A percentile compares a stretch with the other conserved stretches of the same genome.
phyloP scores from a whole-genome alignment of 352 stramenopile genomes.

The Globisporangium ultimum region DNA sequence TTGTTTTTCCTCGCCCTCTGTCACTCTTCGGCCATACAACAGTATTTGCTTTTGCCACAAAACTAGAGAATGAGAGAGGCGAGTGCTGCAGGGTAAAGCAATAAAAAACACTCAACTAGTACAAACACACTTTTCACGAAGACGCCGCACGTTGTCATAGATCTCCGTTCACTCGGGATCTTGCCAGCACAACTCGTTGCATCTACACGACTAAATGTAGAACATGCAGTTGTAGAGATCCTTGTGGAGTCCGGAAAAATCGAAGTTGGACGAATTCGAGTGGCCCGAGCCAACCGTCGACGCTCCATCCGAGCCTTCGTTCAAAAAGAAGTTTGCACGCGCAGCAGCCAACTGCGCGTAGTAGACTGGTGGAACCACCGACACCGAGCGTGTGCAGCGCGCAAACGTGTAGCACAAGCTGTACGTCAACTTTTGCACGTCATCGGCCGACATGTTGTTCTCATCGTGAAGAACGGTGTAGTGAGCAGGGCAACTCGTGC shows the following conservation, averaged over 20 bases:
- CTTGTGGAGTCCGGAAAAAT: conserved; percentile 18
- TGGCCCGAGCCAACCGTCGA: conserved; percentile 15
- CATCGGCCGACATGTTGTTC: conserved; percentile 34
- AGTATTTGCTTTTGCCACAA: neutral
- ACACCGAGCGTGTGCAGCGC: conserved; percentile 67
- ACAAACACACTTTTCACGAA: neutral
- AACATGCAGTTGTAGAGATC: conserved; percentile 18
- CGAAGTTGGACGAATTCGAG: conserved; percentile 17
- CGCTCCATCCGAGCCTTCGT: conserved; percentile 23
- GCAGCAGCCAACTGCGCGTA: conserved; percentile 65
- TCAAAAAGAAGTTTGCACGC: conserved; percentile 54
- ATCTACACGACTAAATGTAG: conserved; percentile 7
- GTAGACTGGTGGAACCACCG: conserved; percentile 62
- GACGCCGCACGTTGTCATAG: neutral
- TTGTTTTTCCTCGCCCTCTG: neutral
- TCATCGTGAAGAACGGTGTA: conserved; percentile 69
- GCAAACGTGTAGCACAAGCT: conserved; percentile 64
- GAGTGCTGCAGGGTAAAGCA: neutral
- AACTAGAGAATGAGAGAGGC: neutral
- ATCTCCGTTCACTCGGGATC: no score
- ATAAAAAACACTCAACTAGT: neutral
- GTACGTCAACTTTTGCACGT: conserved; percentile 44
- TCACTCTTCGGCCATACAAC: neutral
- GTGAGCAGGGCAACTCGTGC: conserved; percentile 60
- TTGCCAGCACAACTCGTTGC: neutral